Conservation (phyloP, 1,284 basidiomycete species). For the Microbotryum violaceum region DNA sequence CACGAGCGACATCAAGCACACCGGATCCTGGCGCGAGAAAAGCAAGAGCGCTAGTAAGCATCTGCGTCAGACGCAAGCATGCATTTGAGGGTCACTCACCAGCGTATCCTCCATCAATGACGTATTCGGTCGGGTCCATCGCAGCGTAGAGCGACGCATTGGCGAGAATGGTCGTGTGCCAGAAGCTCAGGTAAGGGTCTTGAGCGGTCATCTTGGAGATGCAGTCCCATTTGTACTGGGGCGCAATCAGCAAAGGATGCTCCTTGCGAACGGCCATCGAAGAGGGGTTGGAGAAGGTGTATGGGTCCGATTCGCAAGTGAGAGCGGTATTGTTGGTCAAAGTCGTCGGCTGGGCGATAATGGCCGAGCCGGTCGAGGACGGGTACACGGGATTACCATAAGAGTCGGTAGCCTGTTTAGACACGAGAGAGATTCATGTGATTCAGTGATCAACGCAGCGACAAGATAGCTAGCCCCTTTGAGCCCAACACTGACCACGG, state of each 20-base stretch:
- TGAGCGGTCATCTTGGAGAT: slow-evolving; percentile 67
- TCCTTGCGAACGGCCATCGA: slow-evolving; percentile 54
- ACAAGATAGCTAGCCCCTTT: not conserved
- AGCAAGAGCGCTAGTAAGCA: too few species aligned
- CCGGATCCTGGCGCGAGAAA: slow-evolving; percentile 50
- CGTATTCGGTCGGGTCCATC: slow-evolving; percentile 37
- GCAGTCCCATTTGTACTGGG: slow-evolving; percentile 84
- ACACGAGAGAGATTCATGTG: not conserved
- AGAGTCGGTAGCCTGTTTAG: slow-evolving; percentile 3
- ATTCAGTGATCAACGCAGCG: not conserved
- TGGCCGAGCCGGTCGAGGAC: slow-evolving; percentile 61
- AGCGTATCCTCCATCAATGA: slow-evolving; percentile 32
- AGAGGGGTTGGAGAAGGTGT: slow-evolving; percentile 5
- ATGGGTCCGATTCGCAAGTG: slow-evolving; percentile 66
- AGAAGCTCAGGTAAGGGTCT: slow-evolving; percentile 77
- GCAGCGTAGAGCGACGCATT: slow-evolving; percentile 69
- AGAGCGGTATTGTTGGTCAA: slow-evolving; percentile 53
- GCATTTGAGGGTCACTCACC: slow-evolving; percentile 30
- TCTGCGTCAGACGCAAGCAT: too few species aligned
- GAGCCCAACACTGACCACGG: not conserved
- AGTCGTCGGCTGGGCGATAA: slow-evolving; percentile 63
- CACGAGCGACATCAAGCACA: slow-evolving; percentile 82
- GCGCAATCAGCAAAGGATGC: slow-evolving; percentile 85
- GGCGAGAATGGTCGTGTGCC: slow-evolving; percentile 82
- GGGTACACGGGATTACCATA: slow-evolving; percentile 34